Base-by-base conservation (phyloP, 352 stramenopile species). In the Globisporangium iwayamae region DNA sequence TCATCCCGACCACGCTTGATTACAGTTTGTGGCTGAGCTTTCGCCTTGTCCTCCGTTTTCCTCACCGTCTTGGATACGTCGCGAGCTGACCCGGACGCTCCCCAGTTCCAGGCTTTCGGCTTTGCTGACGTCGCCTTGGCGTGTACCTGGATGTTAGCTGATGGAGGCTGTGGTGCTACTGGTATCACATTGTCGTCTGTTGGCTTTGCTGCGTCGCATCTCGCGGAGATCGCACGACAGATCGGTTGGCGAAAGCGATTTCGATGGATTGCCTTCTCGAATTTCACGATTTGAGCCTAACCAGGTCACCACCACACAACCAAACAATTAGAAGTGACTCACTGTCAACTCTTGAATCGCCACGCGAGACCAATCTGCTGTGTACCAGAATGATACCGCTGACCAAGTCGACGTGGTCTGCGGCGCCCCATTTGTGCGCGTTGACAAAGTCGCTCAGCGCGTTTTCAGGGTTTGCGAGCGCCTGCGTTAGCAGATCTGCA, bases 231-330 rank as follows among this genome's bases (percentile, higher is more conserved):
- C 3, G 60, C 60, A 22, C 66, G 69, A 25, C 80, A 67, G 18
- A 85, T 57, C 4, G 74, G 67, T 41, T 83, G 72, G 10, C 76
- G 74, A 52, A 81, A 93, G 14, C 84, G 75, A 65, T 62, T 79
- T 10, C 79, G 77, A 57, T 85, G 75, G 28, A 90, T 82, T 39
- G 75, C 52, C 60, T 86, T 90, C 28, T 89, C 79, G 46, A 90
- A 63, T 51, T 82, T 91, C 18, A 76, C 63, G 66, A 76, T 51
- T 60, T 83, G 69, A 30, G 74, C 3, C 74, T 78, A 50, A 2
- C 2, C 66, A 46, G 41, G 70, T 13, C 11, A 36, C 22, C 9
- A 47, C 41, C 14, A n/a, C 36, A 53, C 28, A 25, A 1, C 32
- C 36, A 41, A 41, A 10, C 36, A 41, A 11, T 41, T 41, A 16